Percentiles rank a stretch among this genome's conserved stretches.
phyloP scores from a whole-genome alignment of 176 grass and related monocot species.

The Carex pumila region DNA sequence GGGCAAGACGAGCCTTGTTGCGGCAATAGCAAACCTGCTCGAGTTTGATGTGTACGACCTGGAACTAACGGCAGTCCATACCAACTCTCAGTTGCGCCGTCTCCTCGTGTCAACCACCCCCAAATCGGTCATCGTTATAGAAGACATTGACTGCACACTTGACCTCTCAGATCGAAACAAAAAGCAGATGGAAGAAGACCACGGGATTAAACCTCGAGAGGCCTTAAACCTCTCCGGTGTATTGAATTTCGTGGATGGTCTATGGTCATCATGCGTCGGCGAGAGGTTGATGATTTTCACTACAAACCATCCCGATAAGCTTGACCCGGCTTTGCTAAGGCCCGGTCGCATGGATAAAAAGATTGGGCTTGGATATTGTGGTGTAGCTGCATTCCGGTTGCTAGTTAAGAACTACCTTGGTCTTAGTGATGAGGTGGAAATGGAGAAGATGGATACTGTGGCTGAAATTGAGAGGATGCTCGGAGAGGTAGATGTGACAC shows the following conservation, averaged over 20 bases:
- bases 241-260: constrained; percentile 74
- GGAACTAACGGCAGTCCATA: constrained; percentile 59
- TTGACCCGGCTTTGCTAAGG: constrained; percentile 55
- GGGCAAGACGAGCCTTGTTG: constrained; percentile 82
- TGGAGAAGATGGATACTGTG: constrained; percentile 17
- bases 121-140: constrained; percentile 69
- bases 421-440: constrained; percentile 6
- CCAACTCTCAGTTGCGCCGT: constrained; percentile 59
- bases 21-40: constrained; percentile 76
- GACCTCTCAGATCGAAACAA: constrained; percentile 60
- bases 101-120: constrained; percentile 55
- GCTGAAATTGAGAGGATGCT: constrained; percentile 43
- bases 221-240: constrained; percentile 54
- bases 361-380: constrained; percentile 58
- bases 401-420: constrained; percentile 58
- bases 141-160: constrained; percentile 76
- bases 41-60: constrained; percentile 90
- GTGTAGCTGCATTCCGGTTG: constrained; percentile 35
- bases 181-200: neutral
- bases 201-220: neutral
- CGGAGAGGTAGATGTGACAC: constrained; percentile 34
- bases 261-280: constrained; percentile 66
- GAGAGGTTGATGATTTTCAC: constrained; percentile 80
- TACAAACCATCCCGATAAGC: constrained; percentile 61
- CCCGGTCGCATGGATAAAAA: constrained; percentile 69